phyloP scores from a whole-genome alignment of 768 basidiomycete genomes.

The Stropharia rugosoannulata region DNA sequence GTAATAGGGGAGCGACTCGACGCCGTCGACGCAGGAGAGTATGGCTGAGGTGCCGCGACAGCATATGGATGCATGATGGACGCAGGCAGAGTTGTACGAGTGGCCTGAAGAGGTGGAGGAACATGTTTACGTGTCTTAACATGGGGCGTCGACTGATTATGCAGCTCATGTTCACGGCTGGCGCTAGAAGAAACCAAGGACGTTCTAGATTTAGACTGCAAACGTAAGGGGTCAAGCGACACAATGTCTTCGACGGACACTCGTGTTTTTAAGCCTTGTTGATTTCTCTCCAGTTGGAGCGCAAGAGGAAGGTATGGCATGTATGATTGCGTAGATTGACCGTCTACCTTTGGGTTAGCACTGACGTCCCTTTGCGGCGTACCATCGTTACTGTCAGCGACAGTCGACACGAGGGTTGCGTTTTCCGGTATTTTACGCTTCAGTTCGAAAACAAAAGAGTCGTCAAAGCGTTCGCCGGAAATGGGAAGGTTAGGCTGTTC shows the following conservation, averaged over 20 bases:
- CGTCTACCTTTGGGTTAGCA: background rate
- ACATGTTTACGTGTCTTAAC: background rate
- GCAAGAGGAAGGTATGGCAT: background rate
- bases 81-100: background rate
- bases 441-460: background rate
- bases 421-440: background rate
- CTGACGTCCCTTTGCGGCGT: background rate
- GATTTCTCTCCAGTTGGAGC: background rate
- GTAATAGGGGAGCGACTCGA: slow-evolving; percentile 11
- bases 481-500: background rate
- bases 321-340: background rate
- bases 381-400: background rate
- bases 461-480: background rate
- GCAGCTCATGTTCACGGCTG: background rate
- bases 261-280: background rate
- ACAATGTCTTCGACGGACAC: slow-evolving; percentile 4
- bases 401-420: background rate
- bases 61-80: background rate
- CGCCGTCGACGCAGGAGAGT: slow-evolving; percentile 4
- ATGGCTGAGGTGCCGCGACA: background rate
- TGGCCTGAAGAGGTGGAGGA: background rate
- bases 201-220: background rate
- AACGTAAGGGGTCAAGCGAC: background rate
- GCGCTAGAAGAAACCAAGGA: background rate
- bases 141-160: background rate